A percentile compares a stretch with the other conserved stretches of the same genome.
phyloP scores from a whole-genome alignment of 495 filamentous ascomycete genomes.

The Chlorociboria aeruginascens region DNA sequence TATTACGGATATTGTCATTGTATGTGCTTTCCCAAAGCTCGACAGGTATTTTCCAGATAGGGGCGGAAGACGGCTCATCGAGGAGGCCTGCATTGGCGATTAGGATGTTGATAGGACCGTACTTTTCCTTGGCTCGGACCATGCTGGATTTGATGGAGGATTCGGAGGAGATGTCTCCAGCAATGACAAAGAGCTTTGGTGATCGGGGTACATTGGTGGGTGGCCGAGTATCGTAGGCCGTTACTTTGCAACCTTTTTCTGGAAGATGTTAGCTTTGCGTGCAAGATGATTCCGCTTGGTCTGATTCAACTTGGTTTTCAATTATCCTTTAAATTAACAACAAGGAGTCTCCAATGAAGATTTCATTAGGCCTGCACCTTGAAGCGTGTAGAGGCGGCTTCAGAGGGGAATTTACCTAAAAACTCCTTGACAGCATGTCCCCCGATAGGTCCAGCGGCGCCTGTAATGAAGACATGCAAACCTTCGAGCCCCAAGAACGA shows the following conservation, averaged over 20 bases:
- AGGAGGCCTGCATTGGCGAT: conserved; percentile 40
- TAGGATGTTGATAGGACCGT: conserved; percentile 41
- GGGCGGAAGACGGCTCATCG: conserved; percentile 30
- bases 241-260: conserved; percentile 43
- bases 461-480: conserved; percentile 45
- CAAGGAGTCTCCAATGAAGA: not conserved
- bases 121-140: conserved; percentile 28
- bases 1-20: conserved; percentile 35
- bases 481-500: conserved; percentile 40
- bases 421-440: conserved; percentile 38
- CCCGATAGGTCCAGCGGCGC: conserved; percentile 42
- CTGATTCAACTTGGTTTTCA: too few species aligned
- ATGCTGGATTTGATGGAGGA: conserved; percentile 32
- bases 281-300: too few species aligned
- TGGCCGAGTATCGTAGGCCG: conserved; percentile 34
- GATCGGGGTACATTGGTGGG: conserved; percentile 17
- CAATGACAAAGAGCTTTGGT: conserved; percentile 26
- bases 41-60: conserved; percentile 42
- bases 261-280: not conserved
- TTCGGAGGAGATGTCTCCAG: conserved; percentile 37
- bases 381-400: not conserved
- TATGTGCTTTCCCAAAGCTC: conserved; percentile 42
- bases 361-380: not conserved
- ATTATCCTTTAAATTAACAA: not conserved
- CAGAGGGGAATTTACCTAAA: conserved; percentile 28